Base-by-base conservation (phyloP, 805 yeast genomes). In the Jamesozyma spencerorum region DNA sequence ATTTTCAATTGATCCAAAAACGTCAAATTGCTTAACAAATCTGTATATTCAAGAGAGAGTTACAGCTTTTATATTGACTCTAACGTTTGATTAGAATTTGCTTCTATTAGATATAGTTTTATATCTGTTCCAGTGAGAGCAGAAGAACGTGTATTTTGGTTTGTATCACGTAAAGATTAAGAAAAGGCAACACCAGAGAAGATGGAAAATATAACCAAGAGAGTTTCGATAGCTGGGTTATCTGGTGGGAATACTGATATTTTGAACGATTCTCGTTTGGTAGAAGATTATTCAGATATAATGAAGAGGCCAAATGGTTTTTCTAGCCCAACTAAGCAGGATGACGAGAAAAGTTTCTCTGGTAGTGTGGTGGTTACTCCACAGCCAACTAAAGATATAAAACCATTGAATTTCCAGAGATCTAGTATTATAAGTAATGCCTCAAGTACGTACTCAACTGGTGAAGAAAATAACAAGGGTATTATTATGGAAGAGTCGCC, bases 311-410 rank as follows among this genome's bases (percentile, higher is more conserved):
- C 29, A 44, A 48, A 37, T 51, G 48, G 10, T 3, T 15, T 17
- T 8, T 10, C 8, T 8, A 13, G 15, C 17, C 15, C n/a, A 11
- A n/a, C 11, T 5, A 13, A 18, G 5, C 7, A 18, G 4, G 49
- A 43, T 4, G 54, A 48, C 22, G 46, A 41, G 1, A 45, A 37
- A 19, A 54, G 60, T 39, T 49, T 45, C 18, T 50, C 46, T 20
- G 60, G 60, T 5, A 57, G 62, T 47, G 60, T 58, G 4, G 55
- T 57, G n/a, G 41, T 54, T 15, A 57, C 55, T 10, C 52, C 48
- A 44, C 46, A 3, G 33, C 41, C 20, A 2, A 20, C 14, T n/a
- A n/a, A 30, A 18, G 35, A 39, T 22, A 19, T 31, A 29, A 24
- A 11, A 12, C 13, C n/a, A 10, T 24, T 18, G 14, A 31, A 24